phyloP scores from a whole-genome alignment of 83 land plant species.

The Picea abies region DNA sequence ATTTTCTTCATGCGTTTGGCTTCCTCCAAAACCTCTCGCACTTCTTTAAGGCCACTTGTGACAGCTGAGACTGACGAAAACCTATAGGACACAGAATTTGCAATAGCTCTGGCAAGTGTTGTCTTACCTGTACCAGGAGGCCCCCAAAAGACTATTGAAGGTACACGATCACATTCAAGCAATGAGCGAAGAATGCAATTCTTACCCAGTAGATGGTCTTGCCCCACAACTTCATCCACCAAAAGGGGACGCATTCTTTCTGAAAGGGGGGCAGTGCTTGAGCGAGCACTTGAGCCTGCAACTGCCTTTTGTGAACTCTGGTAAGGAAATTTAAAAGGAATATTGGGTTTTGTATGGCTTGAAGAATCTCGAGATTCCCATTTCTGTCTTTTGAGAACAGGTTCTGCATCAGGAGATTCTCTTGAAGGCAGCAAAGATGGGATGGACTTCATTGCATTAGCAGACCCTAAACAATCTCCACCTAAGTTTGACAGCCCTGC shows the following conservation, averaged over 20 bases:
- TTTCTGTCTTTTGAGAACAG: constrained; percentile 11
- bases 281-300: constrained; percentile 16
- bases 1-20: constrained; percentile 46
- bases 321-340: constrained; percentile 11
- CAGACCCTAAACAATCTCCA: constrained; percentile 16
- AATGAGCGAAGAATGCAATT: constrained; percentile 54
- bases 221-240: constrained; percentile 76
- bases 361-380: constrained; percentile 9
- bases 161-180: constrained; percentile 41
- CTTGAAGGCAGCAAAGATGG: constrained; percentile 6
- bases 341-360: constrained; percentile 7
- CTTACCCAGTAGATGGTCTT: constrained; percentile 73
- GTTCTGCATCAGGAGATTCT: constrained; percentile 12
- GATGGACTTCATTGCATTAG: constrained; percentile 10
- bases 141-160: constrained; percentile 91
- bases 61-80: constrained; percentile 85
- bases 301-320: constrained; percentile 17
- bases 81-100: constrained; percentile 46
- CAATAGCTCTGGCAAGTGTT: constrained; percentile 80
- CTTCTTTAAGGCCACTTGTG: constrained; percentile 82
- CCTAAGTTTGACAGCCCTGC: constrained; percentile 13
- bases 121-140: constrained; percentile 99
- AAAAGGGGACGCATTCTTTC: constrained; percentile 89
- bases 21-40: constrained; percentile 75
- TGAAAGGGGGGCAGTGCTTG: constrained; percentile 46